Conservation (phyloP, 805 yeast genomes). For the Kazachstania kunashirensis region DNA sequence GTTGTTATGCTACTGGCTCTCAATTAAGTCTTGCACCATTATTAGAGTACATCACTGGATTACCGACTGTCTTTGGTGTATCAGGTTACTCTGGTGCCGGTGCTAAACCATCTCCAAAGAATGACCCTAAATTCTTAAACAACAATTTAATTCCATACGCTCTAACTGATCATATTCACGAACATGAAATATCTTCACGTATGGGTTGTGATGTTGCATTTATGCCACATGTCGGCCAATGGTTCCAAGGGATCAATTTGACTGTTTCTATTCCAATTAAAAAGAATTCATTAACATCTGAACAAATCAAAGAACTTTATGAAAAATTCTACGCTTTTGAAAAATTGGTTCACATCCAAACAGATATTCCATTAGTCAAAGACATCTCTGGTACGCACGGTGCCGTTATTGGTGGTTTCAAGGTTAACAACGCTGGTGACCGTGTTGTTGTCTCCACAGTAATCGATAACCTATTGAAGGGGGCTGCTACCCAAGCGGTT, state of each 20-base stretch:
- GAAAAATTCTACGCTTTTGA: conserved; percentile 85
- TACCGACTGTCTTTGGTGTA: conserved; percentile 86
- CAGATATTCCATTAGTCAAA: conserved; percentile 87
- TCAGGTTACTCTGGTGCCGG: conserved; percentile 99
- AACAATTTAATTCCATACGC: conserved; percentile 92
- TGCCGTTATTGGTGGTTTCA: conserved; percentile 90
- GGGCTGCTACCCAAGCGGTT: conserved; percentile 97
- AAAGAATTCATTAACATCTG: conserved; percentile 53
- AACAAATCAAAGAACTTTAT: conserved; percentile 66
- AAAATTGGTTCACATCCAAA: conserved; percentile 71
- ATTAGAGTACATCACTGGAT: conserved; percentile 53
- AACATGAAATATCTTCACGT: conserved; percentile 78
- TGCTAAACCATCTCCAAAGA: conserved; percentile 95
- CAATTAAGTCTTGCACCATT: conserved; percentile 88
- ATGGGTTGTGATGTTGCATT: conserved; percentile 76
- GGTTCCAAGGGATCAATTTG: conserved; percentile 97
- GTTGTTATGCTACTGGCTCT: conserved; percentile 98
- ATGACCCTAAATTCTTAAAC: conserved; percentile 62
- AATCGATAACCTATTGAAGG: conserved; percentile 90
- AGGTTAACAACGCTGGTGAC: conserved; percentile 77
- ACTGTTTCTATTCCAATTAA: conserved; percentile 86
- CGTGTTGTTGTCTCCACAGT: conserved; percentile 93
- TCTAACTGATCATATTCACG: conserved; percentile 94
- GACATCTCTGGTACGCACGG: conserved; percentile 94
- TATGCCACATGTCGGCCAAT: conserved; percentile 95